Evolutionary conservation across 108 stramenopile species (phyloP).

Genomic region (Pseudonitzschia delicatissima): DNA sequence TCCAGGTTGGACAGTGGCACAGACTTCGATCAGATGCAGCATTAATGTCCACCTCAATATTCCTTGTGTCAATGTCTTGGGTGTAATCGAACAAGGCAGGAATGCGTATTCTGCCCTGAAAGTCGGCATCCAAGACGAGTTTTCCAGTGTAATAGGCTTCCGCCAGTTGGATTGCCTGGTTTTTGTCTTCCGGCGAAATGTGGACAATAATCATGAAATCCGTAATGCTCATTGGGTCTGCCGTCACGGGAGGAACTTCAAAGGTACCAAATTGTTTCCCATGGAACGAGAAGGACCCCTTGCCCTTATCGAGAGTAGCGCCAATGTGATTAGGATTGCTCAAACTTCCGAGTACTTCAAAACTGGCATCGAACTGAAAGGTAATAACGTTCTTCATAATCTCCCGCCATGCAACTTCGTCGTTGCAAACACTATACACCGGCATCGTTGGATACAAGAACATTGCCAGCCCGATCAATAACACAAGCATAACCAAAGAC

Average conservation of each 20-base stretch:
- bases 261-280: conserved; percentile 69
- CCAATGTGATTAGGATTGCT: conserved; percentile 79
- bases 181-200: conserved; percentile 60
- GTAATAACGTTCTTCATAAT: conserved; percentile 72
- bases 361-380: conserved; percentile 67
- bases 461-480: conserved; percentile 38
- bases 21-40: conserved; percentile 66
- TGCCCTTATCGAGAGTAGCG: conserved; percentile 57
- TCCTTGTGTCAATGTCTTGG: conserved; percentile 42
- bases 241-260: conserved; percentile 57
- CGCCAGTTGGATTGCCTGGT: conserved; percentile 63
- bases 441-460: conserved; percentile 69
- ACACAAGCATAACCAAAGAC: conserved; percentile 35
- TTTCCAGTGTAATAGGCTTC: conserved; percentile 76
- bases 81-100: conserved; percentile 58
- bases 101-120: conserved; percentile 41
- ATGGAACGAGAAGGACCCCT: conserved; percentile 68
- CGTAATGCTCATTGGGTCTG: conserved; percentile 63
- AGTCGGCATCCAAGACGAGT: conserved; percentile 42
- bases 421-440: conserved; percentile 81
- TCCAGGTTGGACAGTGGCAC: conserved; percentile 75
- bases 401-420: conserved; percentile 73
- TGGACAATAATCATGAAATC: conserved; percentile 76
- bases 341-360: conserved; percentile 78
- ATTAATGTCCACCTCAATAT: conserved; percentile 59